phyloP scores from a whole-genome alignment of 2,329 filamentous ascomycete species.

The Xylariaceae sp. region DNA sequence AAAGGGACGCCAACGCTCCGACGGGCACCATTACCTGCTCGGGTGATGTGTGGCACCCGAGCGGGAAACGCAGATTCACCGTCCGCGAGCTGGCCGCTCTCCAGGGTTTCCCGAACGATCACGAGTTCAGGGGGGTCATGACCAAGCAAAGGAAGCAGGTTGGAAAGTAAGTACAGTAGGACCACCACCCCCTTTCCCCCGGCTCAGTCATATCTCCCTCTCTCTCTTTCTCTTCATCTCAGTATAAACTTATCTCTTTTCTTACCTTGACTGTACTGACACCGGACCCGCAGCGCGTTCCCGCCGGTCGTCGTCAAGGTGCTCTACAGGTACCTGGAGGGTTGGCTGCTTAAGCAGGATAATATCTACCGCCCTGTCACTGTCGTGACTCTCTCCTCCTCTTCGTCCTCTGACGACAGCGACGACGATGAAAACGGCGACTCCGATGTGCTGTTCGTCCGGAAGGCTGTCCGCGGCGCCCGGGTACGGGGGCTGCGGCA shows the following conservation, averaged over 20 bases:
- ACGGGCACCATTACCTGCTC: conserved; percentile 36
- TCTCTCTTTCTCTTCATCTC: no score
- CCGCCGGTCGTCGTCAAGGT: conserved; percentile 48
- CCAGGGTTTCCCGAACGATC: conserved; percentile 57
- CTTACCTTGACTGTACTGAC: no score
- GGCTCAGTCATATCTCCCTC: no score
- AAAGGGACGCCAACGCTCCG: conserved; percentile 16
- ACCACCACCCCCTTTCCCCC: no score
- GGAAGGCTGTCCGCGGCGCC: no score
- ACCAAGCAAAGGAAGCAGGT: neutral
- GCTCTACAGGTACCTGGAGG: conserved; percentile 36
- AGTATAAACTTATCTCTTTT: no score
- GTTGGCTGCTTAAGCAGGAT: conserved; percentile 27
- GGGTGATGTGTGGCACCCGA: conserved; percentile 49
- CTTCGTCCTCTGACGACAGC: neutral
- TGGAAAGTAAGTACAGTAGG: no score
- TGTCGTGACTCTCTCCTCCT: neutral
- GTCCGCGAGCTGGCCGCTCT: conserved; percentile 58
- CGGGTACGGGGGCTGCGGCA: no score
- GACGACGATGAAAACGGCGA: neutral
- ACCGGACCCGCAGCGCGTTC: no score
- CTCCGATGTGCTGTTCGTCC: neutral
- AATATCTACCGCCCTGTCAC: neutral
- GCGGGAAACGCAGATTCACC: conserved; percentile 54
- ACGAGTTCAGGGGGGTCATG: conserved; percentile 39